Evolutionary conservation across 768 basidiomycete genomes (phyloP), one percentile per base, ranked within the genome.

Genomic region (Rhizopogon vulgaris): DNA sequence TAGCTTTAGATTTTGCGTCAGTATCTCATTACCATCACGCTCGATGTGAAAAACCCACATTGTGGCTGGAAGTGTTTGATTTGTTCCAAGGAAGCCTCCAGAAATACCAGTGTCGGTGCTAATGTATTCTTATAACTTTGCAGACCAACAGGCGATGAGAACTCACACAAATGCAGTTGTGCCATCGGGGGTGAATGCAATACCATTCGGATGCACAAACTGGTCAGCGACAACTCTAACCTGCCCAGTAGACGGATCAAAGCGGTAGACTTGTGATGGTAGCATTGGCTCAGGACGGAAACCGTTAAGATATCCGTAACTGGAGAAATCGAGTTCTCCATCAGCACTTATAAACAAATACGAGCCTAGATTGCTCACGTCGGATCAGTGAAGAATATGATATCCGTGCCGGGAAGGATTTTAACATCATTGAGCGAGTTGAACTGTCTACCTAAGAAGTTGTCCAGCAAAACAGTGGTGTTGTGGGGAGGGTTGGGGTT

Each of bases 401-500:
- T 78, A 36, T 82, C 81, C 55, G 77, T 84, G 4, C 67, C 65
- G 1, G 85, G 86, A 48, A 88, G 82, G 3, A 89, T 71, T 58
- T 87, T 89, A 53, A 85, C 73, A 56, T 93, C 89, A 63, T 90
- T 88, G 46, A 91, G 64, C 1, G 88, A 88, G 67, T 87, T 90
- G 69, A 90, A 92, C 57, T 89, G 87, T 3, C 86, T 73, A 2
- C 88, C 88, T 58, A 79, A 86, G 67, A 77, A 88, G 69, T 90
- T 91, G 67, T 90, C 85, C 54, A 91, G 65, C 14, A 91, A 65
- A 28, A 86, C 76, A 0, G 85, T 89, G 3, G 77, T 69, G 51
- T 89, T 85, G 67, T 82, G 74, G 0, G 87, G 87, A 7, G 78
- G 62, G 3, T 59, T 62, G 0, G 87, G 85, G 61, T 87, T 80